Evolutionary conservation across 805 yeast species (phyloP).

Genomic region (Yueomyces sp.): DNA sequence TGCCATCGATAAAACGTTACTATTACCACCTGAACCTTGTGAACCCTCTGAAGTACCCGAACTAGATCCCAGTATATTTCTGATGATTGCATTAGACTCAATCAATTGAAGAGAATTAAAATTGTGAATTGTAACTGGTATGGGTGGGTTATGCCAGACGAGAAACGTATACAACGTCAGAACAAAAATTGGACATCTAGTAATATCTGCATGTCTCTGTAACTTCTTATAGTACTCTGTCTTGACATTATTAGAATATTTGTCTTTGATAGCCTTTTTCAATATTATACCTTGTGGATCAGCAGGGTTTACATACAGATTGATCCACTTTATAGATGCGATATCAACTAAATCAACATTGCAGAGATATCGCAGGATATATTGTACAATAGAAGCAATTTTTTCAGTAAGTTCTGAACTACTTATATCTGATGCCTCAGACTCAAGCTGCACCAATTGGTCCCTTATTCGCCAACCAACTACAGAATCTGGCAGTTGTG

Average conservation of each 20-base stretch:
- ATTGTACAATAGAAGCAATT: slow-evolving; percentile 10
- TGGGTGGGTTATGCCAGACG: slow-evolving; percentile 16
- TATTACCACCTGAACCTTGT: background rate
- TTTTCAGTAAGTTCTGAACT: background rate
- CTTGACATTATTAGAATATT: background rate
- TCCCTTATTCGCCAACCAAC: no score
- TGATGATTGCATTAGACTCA: slow-evolving; percentile 4
- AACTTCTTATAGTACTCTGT: background rate
- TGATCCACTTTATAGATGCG: slow-evolving; percentile 12
- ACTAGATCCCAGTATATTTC: background rate
- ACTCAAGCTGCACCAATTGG: no score
- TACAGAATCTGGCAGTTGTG: no score
- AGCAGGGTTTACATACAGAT: slow-evolving; percentile 3
- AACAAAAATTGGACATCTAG: slow-evolving; percentile 22
- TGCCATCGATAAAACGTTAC: background rate
- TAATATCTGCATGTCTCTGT: slow-evolving; percentile 8
- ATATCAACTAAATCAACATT: slow-evolving; percentile 13
- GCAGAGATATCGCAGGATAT: slow-evolving; percentile 17
- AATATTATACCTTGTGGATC: background rate
- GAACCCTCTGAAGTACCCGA: background rate
- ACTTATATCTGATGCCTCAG: no score
- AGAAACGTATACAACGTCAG: slow-evolving; percentile 18
- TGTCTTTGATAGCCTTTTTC: background rate
- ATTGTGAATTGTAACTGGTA: slow-evolving; percentile 12
- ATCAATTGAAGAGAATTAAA: slow-evolving; percentile 10